Percentiles rank a stretch among this genome's conserved stretches.
These are phyloP conservation scores for Leptosphaerulina australis DNA, from an alignment of 2,329 filamentous ascomycete genomes.

Conservation along the genomic window DNA sequence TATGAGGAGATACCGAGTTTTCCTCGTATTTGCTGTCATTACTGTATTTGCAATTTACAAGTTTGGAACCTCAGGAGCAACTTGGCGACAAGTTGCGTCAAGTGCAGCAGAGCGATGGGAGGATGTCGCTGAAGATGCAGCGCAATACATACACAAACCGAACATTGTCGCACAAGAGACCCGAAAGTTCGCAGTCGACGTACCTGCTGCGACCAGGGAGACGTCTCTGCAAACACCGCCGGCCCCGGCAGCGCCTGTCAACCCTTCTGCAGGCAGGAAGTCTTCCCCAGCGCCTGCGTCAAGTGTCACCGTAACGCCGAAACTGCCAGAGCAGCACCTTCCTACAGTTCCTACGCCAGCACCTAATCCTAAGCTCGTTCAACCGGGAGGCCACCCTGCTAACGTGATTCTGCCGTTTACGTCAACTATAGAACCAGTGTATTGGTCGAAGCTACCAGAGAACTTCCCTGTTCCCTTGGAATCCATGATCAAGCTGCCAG, in stretches of 20 bases:
- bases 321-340: slow-evolving; percentile 18
- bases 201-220: slow-evolving; percentile 39
- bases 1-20: slow-evolving; percentile 66
- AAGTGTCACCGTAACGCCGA: slow-evolving; percentile 18
- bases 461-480: slow-evolving; percentile 76
- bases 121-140: slow-evolving; percentile 22
- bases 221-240: slow-evolving; percentile 37
- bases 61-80: slow-evolving; percentile 55
- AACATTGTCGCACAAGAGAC: slow-evolving; percentile 41
- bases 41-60: slow-evolving; percentile 62
- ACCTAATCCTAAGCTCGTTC: slow-evolving; percentile 16
- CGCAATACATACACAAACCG: slow-evolving; percentile 29
- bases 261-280: slow-evolving; percentile 20
- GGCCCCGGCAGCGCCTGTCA: slow-evolving; percentile 24
- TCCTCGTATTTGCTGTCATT: slow-evolving; percentile 62
- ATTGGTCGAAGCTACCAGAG: slow-evolving; percentile 78
- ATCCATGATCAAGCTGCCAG: slow-evolving; percentile 77
- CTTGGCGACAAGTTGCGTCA: slow-evolving; percentile 41
- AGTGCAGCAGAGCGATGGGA: slow-evolving; percentile 27
- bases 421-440: slow-evolving; percentile 50
- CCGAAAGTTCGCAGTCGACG: slow-evolving; percentile 38
- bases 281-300: slow-evolving; percentile 21
- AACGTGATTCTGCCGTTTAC: slow-evolving; percentile 30
- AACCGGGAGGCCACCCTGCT: slow-evolving; percentile 14
- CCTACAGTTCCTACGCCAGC: slow-evolving; percentile 27